Percentiles rank a stretch among this genome's conserved stretches.
phyloP scores from a whole-genome alignment of 441 rosid species.

The Hypseocharis bilobata region DNA sequence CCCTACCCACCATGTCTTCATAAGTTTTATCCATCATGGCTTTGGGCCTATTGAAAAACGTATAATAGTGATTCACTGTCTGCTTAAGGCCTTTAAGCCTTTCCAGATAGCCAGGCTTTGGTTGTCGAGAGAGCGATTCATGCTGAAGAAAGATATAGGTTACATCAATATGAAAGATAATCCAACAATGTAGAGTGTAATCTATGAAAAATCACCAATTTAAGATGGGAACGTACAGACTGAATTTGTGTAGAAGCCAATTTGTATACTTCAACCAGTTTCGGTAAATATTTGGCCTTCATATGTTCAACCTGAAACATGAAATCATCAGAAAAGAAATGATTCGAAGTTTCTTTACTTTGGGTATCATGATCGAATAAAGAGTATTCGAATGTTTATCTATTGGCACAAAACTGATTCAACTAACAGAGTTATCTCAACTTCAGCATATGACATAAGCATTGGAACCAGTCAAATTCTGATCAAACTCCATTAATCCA shows the following conservation, averaged over 20 bases:
- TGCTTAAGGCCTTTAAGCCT: background rate
- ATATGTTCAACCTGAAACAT: slow-evolving; percentile 18
- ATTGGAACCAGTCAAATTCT: background rate
- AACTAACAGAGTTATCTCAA: too few relatives aligned
- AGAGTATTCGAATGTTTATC: background rate
- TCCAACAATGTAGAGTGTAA: background rate
- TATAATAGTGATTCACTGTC: background rate
- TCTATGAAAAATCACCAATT: background rate
- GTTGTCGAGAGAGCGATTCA: slow-evolving; percentile 18
- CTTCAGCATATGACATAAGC: background rate
- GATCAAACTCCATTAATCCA: background rate
- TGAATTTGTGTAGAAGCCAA: slow-evolving; percentile 11
- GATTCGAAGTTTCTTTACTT: background rate
- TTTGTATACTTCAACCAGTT: slow-evolving; percentile 7
- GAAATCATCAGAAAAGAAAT: background rate
- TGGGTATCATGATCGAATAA: background rate
- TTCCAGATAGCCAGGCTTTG: slow-evolving; percentile 18
- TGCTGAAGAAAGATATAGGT: slow-evolving; percentile 6
- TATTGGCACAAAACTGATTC: too few relatives aligned
- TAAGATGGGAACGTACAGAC: slow-evolving; percentile 3
- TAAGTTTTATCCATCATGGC: background rate
- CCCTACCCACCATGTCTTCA: slow-evolving; percentile 12
- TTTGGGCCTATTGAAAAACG: slow-evolving; percentile 9
- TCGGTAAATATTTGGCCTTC: slow-evolving; percentile 17
- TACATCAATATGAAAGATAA: slow-evolving; percentile 1